Base-by-base conservation (phyloP, 1,139 yeast genomes). In the Yarrowia galli region DNA sequence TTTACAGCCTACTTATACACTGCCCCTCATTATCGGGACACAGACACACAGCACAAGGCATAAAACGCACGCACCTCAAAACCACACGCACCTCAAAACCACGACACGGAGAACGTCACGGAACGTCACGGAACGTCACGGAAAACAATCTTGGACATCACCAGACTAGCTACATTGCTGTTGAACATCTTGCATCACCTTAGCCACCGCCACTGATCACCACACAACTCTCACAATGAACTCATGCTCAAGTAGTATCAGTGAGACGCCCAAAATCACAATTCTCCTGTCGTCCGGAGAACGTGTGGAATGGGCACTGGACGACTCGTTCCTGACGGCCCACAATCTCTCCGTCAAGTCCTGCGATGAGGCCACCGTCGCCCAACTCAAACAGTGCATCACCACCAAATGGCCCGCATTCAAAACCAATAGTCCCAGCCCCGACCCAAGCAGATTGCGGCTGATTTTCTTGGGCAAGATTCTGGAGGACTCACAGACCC, bases 381-480 rank as follows among this genome's bases (percentile, higher is more conserved):
- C 72, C 32, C 68, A 70, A 12, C 70, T 75, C 35, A 74, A 74
- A 49, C 67, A 68, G 45, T 69, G 72, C 67, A 67, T 75, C 54
- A 70, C 68, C 49, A 35, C 68, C 18, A 70, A 69, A 53, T 73
- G 74, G 74, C 67, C 71, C 20, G 71, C 69, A 32, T 73, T 71
- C 48, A 74, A 78, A 75, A 58, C 77, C 75, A 10, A 67, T 70
- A 9, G 68, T 69, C 7, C 38, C 8, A 43, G 51, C 40, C 78
- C 77, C 1, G 71, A 72, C 16, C 67, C 67, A 13, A 35, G 70
- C 15, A 69, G 71, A 45, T 71, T 76, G 36, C 71, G 79, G 5
- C 70, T 76, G 35, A 77, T 76, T 36, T 74, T 75, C 58, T 68
- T 76, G 56, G 79, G 79, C 46, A 73, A 74, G 68, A 72, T 75